Conservation (phyloP, 352 stramenopile species). For the Phytopythium ostracodes region DNA sequence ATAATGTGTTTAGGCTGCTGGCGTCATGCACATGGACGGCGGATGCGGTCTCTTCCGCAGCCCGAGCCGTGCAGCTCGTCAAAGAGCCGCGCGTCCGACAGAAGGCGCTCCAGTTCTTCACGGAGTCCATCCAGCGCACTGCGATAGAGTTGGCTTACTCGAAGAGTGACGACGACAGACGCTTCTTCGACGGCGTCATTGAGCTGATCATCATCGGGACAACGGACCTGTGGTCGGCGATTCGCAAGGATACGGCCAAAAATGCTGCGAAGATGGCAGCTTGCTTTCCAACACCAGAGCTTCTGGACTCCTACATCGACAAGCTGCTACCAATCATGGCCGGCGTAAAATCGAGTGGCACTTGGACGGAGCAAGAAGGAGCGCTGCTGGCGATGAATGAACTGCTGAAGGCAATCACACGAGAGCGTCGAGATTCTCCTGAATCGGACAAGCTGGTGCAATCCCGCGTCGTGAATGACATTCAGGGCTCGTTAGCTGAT, state of each 20-base stretch:
- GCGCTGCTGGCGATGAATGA: not conserved
- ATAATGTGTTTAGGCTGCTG: constrained; percentile 6
- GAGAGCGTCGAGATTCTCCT: not conserved
- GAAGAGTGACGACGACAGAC: not conserved
- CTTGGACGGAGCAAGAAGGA: constrained; percentile 3
- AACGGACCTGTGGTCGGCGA: constrained; percentile 1
- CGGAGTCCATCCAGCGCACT: not conserved
- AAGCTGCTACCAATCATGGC: not conserved
- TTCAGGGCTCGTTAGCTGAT: not conserved
- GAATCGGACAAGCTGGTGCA: not conserved
- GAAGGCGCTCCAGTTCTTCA: not conserved
- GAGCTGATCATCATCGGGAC: not conserved
- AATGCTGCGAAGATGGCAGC: not conserved
- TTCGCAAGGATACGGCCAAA: constrained; percentile 3
- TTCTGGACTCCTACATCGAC: not conserved
- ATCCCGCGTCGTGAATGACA: not conserved
- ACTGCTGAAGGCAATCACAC: not conserved
- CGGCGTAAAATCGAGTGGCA: not conserved
- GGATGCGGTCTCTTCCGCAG: not conserved
- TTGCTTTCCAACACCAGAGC: not conserved
- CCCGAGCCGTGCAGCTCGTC: not conserved
- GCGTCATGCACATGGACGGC: not conserved
- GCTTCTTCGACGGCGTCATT: not conserved
- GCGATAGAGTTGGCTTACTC: not conserved
- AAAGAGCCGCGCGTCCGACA: constrained; percentile 2